Conservation (phyloP, 345 rosid species). For the Dipteronia sinensis region DNA sequence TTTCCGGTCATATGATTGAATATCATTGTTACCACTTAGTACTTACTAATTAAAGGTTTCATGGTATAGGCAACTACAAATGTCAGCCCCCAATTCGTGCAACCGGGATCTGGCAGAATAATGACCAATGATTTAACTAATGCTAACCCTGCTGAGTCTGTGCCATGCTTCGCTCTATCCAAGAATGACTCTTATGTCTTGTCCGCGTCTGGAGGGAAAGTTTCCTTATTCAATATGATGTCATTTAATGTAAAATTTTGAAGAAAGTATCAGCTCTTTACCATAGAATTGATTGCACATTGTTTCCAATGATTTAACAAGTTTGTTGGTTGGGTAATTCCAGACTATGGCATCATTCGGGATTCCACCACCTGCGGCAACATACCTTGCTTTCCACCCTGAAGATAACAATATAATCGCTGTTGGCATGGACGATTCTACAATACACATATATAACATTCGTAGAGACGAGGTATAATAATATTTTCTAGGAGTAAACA, state of each 20-base stretch:
- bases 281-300: neutral
- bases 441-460: slow-evolving; percentile 40
- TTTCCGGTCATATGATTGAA: neutral
- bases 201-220: slow-evolving; percentile 48
- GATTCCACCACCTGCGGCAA: slow-evolving; percentile 47
- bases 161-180: slow-evolving; percentile 44
- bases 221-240: slow-evolving; percentile 44
- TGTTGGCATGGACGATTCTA: slow-evolving; percentile 54
- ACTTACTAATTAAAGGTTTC: neutral
- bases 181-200: slow-evolving; percentile 46
- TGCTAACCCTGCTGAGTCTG: slow-evolving; percentile 23
- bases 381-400: slow-evolving; percentile 56
- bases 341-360: slow-evolving; percentile 46
- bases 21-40: neutral
- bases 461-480: slow-evolving; percentile 41
- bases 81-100: slow-evolving; percentile 31
- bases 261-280: neutral
- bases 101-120: slow-evolving; percentile 30
- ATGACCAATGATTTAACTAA: slow-evolving; percentile 41
- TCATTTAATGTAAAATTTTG: slow-evolving; percentile 34
- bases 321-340: slow-evolving; percentile 11
- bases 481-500: neutral
- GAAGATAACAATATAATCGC: slow-evolving; percentile 50
- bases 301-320: neutral
- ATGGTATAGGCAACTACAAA: slow-evolving; percentile 42